A percentile compares a stretch with the other conserved stretches of the same genome.
phyloP scores from a whole-genome alignment of 306 rosid species.

The Begonia loranthoides region DNA sequence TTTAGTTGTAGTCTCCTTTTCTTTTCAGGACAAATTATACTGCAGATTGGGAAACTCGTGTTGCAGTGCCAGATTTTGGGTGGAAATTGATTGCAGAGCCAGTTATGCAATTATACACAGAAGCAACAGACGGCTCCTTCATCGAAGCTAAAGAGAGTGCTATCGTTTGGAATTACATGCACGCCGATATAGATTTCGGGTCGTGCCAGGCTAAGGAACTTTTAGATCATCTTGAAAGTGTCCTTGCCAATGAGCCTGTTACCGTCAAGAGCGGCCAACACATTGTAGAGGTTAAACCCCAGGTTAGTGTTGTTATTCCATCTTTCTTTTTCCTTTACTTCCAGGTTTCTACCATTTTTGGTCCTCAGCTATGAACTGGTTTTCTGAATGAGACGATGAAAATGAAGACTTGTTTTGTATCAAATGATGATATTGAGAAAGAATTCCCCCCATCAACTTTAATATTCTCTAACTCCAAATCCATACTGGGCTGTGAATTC shows the following conservation, averaged over 20 bases:
- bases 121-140: slow-evolving; percentile 71
- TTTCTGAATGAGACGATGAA: too few species aligned
- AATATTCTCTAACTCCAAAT: too few species aligned
- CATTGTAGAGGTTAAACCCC: slow-evolving; percentile 61
- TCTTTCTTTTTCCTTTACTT: too few species aligned
- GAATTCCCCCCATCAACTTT: too few species aligned
- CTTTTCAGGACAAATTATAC: slow-evolving; percentile 31
- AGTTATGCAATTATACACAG: slow-evolving; percentile 66
- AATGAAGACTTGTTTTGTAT: too few species aligned
- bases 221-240: slow-evolving; percentile 67
- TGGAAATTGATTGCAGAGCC: slow-evolving; percentile 76
- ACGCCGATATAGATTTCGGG: slow-evolving; percentile 71
- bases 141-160: slow-evolving; percentile 59
- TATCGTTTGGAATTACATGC: slow-evolving; percentile 58
- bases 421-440: too few species aligned
- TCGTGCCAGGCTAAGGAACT: slow-evolving; percentile 82
- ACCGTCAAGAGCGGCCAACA: slow-evolving; percentile 56
- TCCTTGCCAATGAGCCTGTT: slow-evolving; percentile 71
- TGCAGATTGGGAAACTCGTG: slow-evolving; percentile 53
- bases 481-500: too few species aligned
- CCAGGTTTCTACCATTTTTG: too few species aligned
- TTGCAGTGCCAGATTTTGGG: slow-evolving; percentile 32
- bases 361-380: too few species aligned
- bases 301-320: slow-evolving; percentile 20
- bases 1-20: slow-evolving; percentile 2